Evolutionary conservation across 2,329 filamentous ascomycete genomes (phyloP).

Genomic region (Talaromyces sp.): DNA sequence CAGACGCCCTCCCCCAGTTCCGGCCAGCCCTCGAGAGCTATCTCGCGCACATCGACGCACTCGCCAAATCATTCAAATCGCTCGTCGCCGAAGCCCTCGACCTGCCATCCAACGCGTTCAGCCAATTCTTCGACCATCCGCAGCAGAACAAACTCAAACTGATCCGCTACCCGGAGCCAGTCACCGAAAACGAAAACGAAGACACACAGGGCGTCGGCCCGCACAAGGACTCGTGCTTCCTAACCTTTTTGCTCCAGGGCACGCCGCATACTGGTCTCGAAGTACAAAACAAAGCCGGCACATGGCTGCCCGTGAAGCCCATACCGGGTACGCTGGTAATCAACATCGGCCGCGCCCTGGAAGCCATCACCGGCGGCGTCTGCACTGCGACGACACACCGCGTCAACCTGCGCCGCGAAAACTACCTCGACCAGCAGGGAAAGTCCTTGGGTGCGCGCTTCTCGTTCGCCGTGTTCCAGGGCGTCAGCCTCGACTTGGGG

Average conservation of each 20-base stretch:
- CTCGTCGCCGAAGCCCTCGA: conserved; percentile 31
- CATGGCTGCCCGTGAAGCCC: conserved; percentile 43
- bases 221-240: conserved; percentile 47
- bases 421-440: conserved; percentile 22
- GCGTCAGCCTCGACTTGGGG: conserved; percentile 29
- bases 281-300: conserved; percentile 43
- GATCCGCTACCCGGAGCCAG: conserved; percentile 35
- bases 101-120: conserved; percentile 22
- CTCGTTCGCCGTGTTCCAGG: conserved; percentile 33
- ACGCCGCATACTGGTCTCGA: conserved; percentile 41
- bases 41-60: conserved; percentile 19
- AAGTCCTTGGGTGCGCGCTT: conserved; percentile 26
- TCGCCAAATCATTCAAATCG: conserved; percentile 23
- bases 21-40: conserved; percentile 26
- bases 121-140: conserved; percentile 28
- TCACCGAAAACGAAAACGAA: conserved; percentile 9
- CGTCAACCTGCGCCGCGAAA: conserved; percentile 23
- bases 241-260: conserved; percentile 46
- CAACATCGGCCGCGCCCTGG: conserved; percentile 41
- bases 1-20: conserved; percentile 25
- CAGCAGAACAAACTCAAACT: conserved; percentile 32
- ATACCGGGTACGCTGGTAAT: conserved; percentile 44
- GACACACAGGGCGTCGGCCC: conserved; percentile 38
- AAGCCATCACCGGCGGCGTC: conserved; percentile 30
- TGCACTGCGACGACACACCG: conserved; percentile 34